These are phyloP conservation scores for Neoascochyta sp. DNA, from an alignment of 2,329 filamentous ascomycete species.

Conservation along the genomic window DNA sequence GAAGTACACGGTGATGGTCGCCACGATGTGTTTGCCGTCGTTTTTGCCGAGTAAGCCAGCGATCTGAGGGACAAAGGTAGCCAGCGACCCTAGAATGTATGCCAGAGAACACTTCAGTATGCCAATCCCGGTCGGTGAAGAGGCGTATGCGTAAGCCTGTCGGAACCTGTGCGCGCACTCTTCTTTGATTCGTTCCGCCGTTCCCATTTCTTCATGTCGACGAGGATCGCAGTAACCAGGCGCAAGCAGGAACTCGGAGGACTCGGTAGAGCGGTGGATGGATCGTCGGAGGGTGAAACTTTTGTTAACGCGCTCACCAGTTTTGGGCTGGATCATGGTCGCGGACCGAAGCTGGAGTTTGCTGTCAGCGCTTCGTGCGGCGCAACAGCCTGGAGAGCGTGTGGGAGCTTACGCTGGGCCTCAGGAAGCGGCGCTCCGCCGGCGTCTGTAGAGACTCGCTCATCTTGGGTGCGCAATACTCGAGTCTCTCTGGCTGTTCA, in stretches of 20 bases:
- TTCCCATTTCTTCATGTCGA: conserved; percentile 30
- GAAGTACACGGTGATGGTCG: conserved; percentile 92
- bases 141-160: conserved; percentile 57
- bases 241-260: conserved; percentile 41
- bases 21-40: conserved; percentile 91
- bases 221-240: conserved; percentile 28
- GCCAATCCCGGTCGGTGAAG: conserved; percentile 70
- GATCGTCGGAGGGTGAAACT: conserved; percentile 67
- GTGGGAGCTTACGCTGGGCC: conserved; percentile 33
- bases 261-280: conserved; percentile 42
- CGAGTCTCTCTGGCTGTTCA: conserved; percentile 3
- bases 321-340: conserved; percentile 81
- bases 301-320: conserved; percentile 77
- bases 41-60: conserved; percentile 72
- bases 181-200: conserved; percentile 33
- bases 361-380: conserved; percentile 15
- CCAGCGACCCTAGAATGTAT: conserved; percentile 80
- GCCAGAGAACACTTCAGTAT: conserved; percentile 90
- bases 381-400: conserved; percentile 1
- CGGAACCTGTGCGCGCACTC: conserved; percentile 25
- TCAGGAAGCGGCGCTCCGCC: conserved; percentile 35
- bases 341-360: conserved; percentile 66
- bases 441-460: conserved; percentile 28
- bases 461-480: conserved; percentile 16
- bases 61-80: conserved; percentile 74